Evolutionary conservation across 2,329 filamentous ascomycete species (phyloP).

Genomic region (Pseudogymnoascus sp.): DNA sequence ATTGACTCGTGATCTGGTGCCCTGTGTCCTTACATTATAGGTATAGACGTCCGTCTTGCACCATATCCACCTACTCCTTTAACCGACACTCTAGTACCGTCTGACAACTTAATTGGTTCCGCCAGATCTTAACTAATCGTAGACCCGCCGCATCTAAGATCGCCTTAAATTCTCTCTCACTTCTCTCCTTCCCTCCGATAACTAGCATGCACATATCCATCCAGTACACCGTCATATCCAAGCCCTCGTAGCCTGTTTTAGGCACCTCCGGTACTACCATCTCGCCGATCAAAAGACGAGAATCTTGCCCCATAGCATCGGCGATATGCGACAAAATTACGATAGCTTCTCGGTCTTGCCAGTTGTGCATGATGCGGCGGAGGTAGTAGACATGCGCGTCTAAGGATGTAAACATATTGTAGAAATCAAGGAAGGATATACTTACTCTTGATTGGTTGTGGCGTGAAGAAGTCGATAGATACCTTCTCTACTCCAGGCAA

Average conservation of each 20-base stretch:
- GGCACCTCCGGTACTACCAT: conserved; percentile 16
- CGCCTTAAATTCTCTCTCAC: conserved; percentile 10
- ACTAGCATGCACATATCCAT: conserved; percentile 18
- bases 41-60: neutral
- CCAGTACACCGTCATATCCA: conserved; percentile 13
- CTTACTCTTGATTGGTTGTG: conserved; percentile 1
- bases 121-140: conserved; percentile 15
- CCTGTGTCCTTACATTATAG: no score
- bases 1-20: no score
- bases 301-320: conserved; percentile 17
- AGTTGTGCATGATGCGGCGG: conserved; percentile 22
- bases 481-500: neutral
- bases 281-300: conserved; percentile 18
- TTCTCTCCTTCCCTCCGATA: conserved; percentile 17
- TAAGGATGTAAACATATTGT: neutral
- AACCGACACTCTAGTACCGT: conserved; percentile 15
- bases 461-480: conserved; percentile 4
- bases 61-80: neutral
- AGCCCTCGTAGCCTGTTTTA: neutral
- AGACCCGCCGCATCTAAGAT: conserved; percentile 16
- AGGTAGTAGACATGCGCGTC: conserved; percentile 23
- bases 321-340: conserved; percentile 20
- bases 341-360: conserved; percentile 15
- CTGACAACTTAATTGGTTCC: conserved; percentile 6
- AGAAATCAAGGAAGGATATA: neutral